Percentiles rank a stretch among this genome's conserved stretches.
These are phyloP conservation scores for Tulasnella calospora DNA, from an alignment of 768 basidiomycete species.

Conservation along the genomic window DNA sequence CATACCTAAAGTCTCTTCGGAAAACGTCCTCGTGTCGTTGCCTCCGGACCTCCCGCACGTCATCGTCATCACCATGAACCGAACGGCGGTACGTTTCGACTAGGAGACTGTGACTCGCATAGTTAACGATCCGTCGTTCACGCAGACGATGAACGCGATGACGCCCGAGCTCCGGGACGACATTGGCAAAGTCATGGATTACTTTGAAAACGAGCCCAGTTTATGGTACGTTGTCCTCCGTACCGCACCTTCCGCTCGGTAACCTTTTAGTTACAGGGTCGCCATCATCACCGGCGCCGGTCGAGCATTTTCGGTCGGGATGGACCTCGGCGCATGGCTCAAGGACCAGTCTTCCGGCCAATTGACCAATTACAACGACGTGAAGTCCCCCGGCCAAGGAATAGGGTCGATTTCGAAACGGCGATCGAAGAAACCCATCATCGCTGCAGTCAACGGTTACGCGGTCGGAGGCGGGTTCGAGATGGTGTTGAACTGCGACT, in stretches of 20 bases:
- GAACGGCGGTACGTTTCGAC: slow-evolving; percentile 42
- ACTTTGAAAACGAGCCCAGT: slow-evolving; percentile 67
- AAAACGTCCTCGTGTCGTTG: slow-evolving; percentile 30
- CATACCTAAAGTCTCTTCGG: background rate
- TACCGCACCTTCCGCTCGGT: slow-evolving; percentile 3
- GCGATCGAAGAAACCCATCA: slow-evolving; percentile 62
- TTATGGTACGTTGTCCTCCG: slow-evolving; percentile 68
- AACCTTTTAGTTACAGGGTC: slow-evolving; percentile 48
- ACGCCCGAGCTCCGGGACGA: slow-evolving; percentile 54
- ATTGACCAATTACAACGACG: slow-evolving; percentile 36
- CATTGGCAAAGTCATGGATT: slow-evolving; percentile 51
- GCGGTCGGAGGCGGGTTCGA: slow-evolving; percentile 65
- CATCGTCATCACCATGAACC: slow-evolving; percentile 56
- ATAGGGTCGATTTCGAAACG: slow-evolving; percentile 73
- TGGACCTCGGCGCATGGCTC: slow-evolving; percentile 74
- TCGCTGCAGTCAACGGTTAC: slow-evolving; percentile 76
- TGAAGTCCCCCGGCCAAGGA: slow-evolving; percentile 47
- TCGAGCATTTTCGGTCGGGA: slow-evolving; percentile 71
- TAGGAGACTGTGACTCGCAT: background rate
- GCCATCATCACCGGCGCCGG: slow-evolving; percentile 69
- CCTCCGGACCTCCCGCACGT: slow-evolving; percentile 47
- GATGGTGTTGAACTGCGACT: slow-evolving; percentile 68
- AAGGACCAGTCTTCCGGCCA: slow-evolving; percentile 45
- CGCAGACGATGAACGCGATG: slow-evolving; percentile 63
- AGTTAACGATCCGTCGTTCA: background rate